Evolutionary conservation across 1,139 yeast species (phyloP), one percentile per base, ranked within the genome.

Genomic region (Diutina scorzettiae): DNA sequence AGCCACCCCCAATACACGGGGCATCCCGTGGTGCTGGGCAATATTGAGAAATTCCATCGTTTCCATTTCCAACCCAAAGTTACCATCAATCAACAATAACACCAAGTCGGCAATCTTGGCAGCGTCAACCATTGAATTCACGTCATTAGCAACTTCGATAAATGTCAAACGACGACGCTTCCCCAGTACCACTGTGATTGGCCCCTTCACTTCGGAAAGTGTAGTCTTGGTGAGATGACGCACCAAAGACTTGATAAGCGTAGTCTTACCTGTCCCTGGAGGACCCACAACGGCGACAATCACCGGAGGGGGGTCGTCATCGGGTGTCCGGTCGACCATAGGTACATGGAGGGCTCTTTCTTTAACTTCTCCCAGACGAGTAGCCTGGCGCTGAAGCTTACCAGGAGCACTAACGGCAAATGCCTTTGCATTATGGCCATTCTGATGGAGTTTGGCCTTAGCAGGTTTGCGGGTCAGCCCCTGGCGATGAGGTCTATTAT

Each of bases 21-120:
- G 98, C 89, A 93, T 91, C 60, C 98, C 99, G 58, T 93, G 98
- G 55, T 93, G 96, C 53, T 93, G 95, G 5, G 96, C 93, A 50
- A 93, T 76, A 56, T 93, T 93, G 49, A 93, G 71, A 57, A 93
- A 93, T 62, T 93, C 99, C 98, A 93, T 93, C 14, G 98, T 93
- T 61, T 93, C 99, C 99, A 93, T 93, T 64, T 93, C 99, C 48
- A 93, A 78, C 4, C 99, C 99, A 58, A 86, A 93, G 59, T 93
- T 93, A 48, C 98, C 98, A 64, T 93, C 99, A 48, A 93, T 78
- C 71, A 91, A 65, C 47, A 93, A 62, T 44, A 93, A 68, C 18
- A 93, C 95, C 49, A 93, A 69, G 60, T 93, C 99, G 0, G 97
- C 96, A 43, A 89, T 78, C 56, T 93, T 93, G 29, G 98, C 96